Evolutionary conservation across 805 yeast genomes (phyloP).

Genomic region (Candida rishiriensis): DNA sequence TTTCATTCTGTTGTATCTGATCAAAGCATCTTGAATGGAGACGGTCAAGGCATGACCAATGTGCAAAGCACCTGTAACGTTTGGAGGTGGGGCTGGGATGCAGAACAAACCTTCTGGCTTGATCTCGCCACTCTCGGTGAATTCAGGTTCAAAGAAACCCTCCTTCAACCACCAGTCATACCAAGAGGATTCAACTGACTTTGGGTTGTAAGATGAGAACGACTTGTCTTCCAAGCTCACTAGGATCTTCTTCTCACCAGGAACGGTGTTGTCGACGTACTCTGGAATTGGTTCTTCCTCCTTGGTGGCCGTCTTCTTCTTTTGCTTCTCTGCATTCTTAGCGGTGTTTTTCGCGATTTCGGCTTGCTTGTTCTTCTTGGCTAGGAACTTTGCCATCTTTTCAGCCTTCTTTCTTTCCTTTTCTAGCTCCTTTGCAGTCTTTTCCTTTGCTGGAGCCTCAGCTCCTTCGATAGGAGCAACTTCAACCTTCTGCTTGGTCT

Average conservation of each 20-base stretch:
- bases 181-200: constrained; percentile 94
- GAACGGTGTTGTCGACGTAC: constrained; percentile 74
- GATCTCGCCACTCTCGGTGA: constrained; percentile 64
- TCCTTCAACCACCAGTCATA: constrained; percentile 93
- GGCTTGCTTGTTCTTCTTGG: constrained; percentile 73
- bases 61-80: constrained; percentile 97
- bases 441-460: constrained; percentile 41
- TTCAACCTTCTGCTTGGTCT: constrained; percentile 14
- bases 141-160: constrained; percentile 86
- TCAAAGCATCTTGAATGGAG: constrained; percentile 88
- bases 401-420: constrained; percentile 57
- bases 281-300: constrained; percentile 76
- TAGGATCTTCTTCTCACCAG: constrained; percentile 88
- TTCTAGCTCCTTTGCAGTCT: constrained; percentile 74
- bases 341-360: constrained; percentile 45
- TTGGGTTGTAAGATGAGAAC: constrained; percentile 89
- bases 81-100: constrained; percentile 99
- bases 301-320: constrained; percentile 67
- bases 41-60: constrained; percentile 98
- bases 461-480: constrained; percentile 32
- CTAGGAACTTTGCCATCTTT: constrained; percentile 60
- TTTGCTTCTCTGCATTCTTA: constrained; percentile 43
- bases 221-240: constrained; percentile 89
- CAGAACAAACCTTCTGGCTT: constrained; percentile 82
- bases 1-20: constrained; percentile 94